Conservation (phyloP, 2,329 filamentous ascomycete species). For the Colletotrichum shisoi region DNA sequence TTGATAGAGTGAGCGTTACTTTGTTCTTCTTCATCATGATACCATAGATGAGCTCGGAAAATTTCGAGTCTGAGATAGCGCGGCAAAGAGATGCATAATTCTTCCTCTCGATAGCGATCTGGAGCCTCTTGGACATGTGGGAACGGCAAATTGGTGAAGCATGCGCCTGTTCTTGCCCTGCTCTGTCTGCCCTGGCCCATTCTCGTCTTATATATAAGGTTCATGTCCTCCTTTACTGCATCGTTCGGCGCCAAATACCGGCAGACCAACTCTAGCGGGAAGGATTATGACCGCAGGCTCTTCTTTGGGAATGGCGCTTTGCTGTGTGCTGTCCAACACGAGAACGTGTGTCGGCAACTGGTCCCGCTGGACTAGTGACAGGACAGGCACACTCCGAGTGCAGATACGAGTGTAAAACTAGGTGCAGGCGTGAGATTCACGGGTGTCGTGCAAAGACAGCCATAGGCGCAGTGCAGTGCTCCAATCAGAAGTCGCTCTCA, state of each 20-base stretch:
- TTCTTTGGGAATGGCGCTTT: slow-evolving; percentile 3
- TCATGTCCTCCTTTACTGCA: not conserved
- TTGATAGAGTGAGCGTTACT: slow-evolving; percentile 29
- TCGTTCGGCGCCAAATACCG: not conserved
- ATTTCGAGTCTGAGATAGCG: not conserved
- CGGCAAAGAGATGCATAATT: not conserved
- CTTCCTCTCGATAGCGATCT: not conserved
- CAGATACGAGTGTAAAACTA: slow-evolving; percentile 3
- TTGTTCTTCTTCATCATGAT: slow-evolving; percentile 27
- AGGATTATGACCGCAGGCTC: not conserved
- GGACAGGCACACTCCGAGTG: not conserved
- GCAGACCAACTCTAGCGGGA: not conserved
- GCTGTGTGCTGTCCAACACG: not conserved
- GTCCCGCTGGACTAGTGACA: not conserved
- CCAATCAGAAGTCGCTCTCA: slow-evolving; percentile 21
- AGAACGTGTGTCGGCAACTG: not conserved
- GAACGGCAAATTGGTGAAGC: no score
- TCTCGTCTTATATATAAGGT: no score
- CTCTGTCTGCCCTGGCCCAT: no score
- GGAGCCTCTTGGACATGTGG: no score
- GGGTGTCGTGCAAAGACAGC: slow-evolving; percentile 10
- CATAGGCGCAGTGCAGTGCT: slow-evolving; percentile 8
- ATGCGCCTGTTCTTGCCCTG: no score
- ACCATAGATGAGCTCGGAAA: slow-evolving; percentile 33
- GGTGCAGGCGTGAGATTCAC: slow-evolving; percentile 1